phyloP scores from a whole-genome alignment of 2,329 filamentous ascomycete genomes.

The Neopestalotiopsis rosae region DNA sequence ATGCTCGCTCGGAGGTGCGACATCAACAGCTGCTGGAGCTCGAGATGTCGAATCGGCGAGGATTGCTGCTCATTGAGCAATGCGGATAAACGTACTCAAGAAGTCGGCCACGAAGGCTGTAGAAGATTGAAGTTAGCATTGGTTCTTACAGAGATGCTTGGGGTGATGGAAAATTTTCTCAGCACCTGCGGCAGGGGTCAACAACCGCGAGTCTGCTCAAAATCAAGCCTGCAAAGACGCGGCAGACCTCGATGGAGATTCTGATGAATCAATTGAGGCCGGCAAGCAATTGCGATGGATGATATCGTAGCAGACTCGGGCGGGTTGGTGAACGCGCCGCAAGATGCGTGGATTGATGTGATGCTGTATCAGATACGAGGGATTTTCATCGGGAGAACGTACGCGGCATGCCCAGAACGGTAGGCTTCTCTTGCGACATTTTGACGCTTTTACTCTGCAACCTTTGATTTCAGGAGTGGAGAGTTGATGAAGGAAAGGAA shows the following conservation, averaged over 20 bases:
- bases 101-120: slow-evolving; percentile 96
- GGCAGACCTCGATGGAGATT: neutral
- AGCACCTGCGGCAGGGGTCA: neutral
- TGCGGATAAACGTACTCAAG: slow-evolving; percentile 78
- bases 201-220: neutral
- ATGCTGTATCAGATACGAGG: slow-evolving; percentile 6
- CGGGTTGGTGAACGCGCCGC: slow-evolving; percentile 22
- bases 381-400: slow-evolving; percentile 51
- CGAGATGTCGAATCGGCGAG: slow-evolving; percentile 18
- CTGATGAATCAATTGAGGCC: slow-evolving; percentile 8
- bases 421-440: slow-evolving; percentile 62
- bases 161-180: slow-evolving; percentile 24
- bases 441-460: slow-evolving; percentile 50
- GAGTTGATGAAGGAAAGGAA: slow-evolving; percentile 46
- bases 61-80: slow-evolving; percentile 18
- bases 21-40: slow-evolving; percentile 8
- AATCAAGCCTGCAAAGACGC: neutral
- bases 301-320: neutral
- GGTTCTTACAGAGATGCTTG: slow-evolving; percentile 16
- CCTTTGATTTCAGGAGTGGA: slow-evolving; percentile 62
- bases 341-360: slow-evolving; percentile 3
- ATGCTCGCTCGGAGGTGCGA: slow-evolving; percentile 12
- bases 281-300: slow-evolving; percentile 2
- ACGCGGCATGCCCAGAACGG: slow-evolving; percentile 67
- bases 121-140: slow-evolving; percentile 40